phyloP scores from a whole-genome alignment of 1,139 yeast species.

The Zygoascus hellenicus region DNA sequence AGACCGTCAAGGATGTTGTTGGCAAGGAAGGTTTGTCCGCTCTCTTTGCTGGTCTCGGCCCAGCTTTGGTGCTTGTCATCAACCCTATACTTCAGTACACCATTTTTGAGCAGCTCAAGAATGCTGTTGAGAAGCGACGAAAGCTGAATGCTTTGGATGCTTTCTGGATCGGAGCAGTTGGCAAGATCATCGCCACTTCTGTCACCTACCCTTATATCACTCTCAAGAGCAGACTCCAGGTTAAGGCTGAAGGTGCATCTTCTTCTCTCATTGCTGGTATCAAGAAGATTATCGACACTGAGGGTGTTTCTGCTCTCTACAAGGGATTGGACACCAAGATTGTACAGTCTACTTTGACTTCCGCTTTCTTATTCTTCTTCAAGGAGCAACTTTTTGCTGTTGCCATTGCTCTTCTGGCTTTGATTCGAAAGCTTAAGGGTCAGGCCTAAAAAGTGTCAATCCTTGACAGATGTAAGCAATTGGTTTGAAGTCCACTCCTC shows the following conservation, averaged over 20 bases:
- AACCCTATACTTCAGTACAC: slow-evolving; percentile 93
- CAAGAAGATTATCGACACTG: slow-evolving; percentile 51
- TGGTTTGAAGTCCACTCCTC: no score
- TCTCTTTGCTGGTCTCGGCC: slow-evolving; percentile 72
- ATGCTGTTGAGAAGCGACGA: slow-evolving; percentile 50
- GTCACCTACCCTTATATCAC: slow-evolving; percentile 88
- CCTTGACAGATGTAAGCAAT: no score
- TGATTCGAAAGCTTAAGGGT: slow-evolving; percentile 22
- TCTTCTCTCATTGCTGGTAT: slow-evolving; percentile 32
- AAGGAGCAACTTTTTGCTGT: slow-evolving; percentile 64
- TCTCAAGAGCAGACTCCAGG: slow-evolving; percentile 81
- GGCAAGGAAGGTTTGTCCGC: slow-evolving; percentile 66
- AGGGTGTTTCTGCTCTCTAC: slow-evolving; percentile 73
- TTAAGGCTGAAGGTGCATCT: slow-evolving; percentile 38
- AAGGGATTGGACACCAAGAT: slow-evolving; percentile 77
- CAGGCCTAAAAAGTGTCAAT: slow-evolving; percentile 5
- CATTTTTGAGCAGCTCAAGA: slow-evolving; percentile 79
- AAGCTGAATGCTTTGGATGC: slow-evolving; percentile 58
- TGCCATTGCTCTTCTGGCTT: slow-evolving; percentile 29
- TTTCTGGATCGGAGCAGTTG: slow-evolving; percentile 80
- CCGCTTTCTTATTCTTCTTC: slow-evolving; percentile 86
- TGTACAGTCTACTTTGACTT: slow-evolving; percentile 76
- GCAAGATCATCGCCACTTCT: slow-evolving; percentile 80
- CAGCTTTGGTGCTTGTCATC: slow-evolving; percentile 77
- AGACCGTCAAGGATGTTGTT: slow-evolving; percentile 55